Conservation (phyloP, 1,139 yeast genomes). For the Blastobotrys illinoisensis region DNA sequence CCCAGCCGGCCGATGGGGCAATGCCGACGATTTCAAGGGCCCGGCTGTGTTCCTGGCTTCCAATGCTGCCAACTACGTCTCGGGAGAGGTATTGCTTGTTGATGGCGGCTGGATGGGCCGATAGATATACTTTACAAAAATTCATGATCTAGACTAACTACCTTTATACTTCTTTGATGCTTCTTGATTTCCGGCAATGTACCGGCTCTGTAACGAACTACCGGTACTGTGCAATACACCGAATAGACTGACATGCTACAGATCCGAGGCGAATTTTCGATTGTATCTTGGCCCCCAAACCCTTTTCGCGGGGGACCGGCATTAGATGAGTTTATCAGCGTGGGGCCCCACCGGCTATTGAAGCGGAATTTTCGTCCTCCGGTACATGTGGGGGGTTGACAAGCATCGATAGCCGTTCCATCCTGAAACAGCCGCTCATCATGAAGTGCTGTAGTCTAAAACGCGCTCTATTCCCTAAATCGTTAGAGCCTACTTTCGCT, state of each 20-base stretch:
- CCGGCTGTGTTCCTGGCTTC: slow-evolving; percentile 48
- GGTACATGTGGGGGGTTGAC: neutral
- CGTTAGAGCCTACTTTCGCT: too few species aligned
- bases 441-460: too few species aligned
- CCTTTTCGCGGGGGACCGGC: too few species aligned
- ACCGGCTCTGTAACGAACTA: too few species aligned
- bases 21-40: slow-evolving; percentile 51
- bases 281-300: too few species aligned
- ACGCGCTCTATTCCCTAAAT: too few species aligned
- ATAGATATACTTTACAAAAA: slow-evolving; percentile 15
- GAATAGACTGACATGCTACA: too few species aligned
- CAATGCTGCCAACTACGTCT: slow-evolving; percentile 47
- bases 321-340: neutral
- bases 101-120: slow-evolving; percentile 55
- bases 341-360: neutral
- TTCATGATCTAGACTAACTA: neutral
- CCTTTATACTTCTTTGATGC: too few species aligned
- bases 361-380: neutral
- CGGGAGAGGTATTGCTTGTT: slow-evolving; percentile 49
- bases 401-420: neutral
- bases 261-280: too few species aligned
- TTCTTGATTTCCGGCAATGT: too few species aligned
- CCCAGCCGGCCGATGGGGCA: slow-evolving; percentile 50
- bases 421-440: neutral
- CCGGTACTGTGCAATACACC: too few species aligned